Conservation (phyloP, 306 rosid genomes). For the Cajanus cajan region DNA sequence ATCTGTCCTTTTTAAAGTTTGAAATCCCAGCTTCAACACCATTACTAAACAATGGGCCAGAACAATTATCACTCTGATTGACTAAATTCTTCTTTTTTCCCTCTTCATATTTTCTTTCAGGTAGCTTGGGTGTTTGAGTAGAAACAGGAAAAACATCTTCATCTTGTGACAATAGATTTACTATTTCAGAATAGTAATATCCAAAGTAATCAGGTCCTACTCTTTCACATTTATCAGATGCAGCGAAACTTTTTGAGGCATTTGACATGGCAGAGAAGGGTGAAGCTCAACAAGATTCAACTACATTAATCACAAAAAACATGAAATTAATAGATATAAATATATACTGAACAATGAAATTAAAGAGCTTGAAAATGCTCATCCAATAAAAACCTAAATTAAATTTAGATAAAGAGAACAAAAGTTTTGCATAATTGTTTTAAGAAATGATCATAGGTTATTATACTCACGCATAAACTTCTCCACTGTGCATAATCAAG, state of each 20-base stretch:
- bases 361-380: not conserved
- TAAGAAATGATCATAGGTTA: slow-evolving; percentile 8
- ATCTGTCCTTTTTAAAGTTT: slow-evolving; percentile 54
- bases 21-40: slow-evolving; percentile 52
- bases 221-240: slow-evolving; percentile 37
- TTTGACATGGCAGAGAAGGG: slow-evolving; percentile 63
- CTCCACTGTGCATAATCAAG: not conserved
- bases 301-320: slow-evolving; percentile 20
- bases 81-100: slow-evolving; percentile 32
- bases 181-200: slow-evolving; percentile 56
- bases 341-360: not conserved
- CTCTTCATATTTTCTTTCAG: slow-evolving; percentile 27
- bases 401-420: slow-evolving; percentile 17
- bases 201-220: slow-evolving; percentile 83
- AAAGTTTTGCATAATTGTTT: slow-evolving; percentile 6
- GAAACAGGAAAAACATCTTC: slow-evolving; percentile 44
- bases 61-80: slow-evolving; percentile 12
- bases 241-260: slow-evolving; percentile 34
- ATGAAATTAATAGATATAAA: slow-evolving; percentile 1
- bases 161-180: slow-evolving; percentile 54
- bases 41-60: slow-evolving; percentile 43
- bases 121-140: slow-evolving; percentile 27
- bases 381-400: not conserved
- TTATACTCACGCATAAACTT: not conserved
- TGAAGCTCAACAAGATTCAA: slow-evolving; percentile 35